phyloP scores from a whole-genome alignment of 306 rosid genomes.

The Casuarina glauca region DNA sequence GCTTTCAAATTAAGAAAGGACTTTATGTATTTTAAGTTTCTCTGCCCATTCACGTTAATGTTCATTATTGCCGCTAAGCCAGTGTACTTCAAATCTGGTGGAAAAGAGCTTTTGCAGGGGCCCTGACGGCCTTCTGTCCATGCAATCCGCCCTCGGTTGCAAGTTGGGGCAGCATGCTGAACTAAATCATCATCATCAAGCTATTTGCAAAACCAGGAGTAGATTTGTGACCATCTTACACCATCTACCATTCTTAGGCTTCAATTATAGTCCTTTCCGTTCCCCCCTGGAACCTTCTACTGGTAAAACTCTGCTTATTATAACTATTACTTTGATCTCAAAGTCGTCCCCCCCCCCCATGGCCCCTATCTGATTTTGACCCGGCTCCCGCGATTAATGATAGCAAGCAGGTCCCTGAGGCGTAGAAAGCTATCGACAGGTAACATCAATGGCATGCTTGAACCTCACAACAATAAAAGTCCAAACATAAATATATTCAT shows the following conservation, averaged over 20 bases:
- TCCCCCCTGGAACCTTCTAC: too few relatives aligned
- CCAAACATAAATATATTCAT: neutral
- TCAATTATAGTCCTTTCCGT: too few relatives aligned
- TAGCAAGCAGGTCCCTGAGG: too few relatives aligned
- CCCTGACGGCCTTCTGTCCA: neutral
- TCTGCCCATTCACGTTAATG: constrained; percentile 31
- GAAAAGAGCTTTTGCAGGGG: constrained; percentile 1
- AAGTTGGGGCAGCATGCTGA: neutral
- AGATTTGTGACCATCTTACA: too few relatives aligned
- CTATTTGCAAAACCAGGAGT: neutral
- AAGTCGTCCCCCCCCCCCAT: too few relatives aligned
- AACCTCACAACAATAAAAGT: neutral
- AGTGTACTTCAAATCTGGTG: constrained; percentile 26
- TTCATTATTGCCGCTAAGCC: constrained; percentile 36
- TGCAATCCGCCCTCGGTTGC: neutral
- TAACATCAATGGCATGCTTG: neutral
- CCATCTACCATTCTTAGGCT: too few relatives aligned
- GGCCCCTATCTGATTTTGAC: too few relatives aligned
- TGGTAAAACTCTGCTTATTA: too few relatives aligned
- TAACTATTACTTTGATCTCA: neutral
- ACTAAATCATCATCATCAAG: neutral
- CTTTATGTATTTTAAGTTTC: constrained; percentile 42
- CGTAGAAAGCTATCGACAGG: neutral
- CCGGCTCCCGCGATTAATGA: too few relatives aligned
- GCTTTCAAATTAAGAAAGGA: constrained; percentile 53